A percentile compares a stretch with the other conserved stretches of the same genome.
Conservation (phyloP, 345 rosid genomes). For the Cardiospermum halicacabum region DNA sequence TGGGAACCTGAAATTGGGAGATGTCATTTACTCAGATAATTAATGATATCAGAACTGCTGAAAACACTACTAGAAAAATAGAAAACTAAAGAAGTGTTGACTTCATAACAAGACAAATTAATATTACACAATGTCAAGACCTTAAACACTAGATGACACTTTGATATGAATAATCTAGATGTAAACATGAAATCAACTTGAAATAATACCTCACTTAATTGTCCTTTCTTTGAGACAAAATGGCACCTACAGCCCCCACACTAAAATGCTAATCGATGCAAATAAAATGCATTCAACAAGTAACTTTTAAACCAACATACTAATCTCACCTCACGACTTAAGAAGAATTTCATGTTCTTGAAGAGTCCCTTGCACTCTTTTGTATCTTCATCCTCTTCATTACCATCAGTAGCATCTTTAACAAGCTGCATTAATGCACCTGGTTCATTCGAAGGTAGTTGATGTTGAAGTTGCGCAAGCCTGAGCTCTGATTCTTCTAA, state of each 20-base stretch:
- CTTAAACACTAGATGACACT: neutral
- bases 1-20: conserved; percentile 62
- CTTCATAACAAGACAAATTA: neutral
- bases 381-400: conserved; percentile 91
- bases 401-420: conserved; percentile 48
- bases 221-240: neutral
- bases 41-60: conserved; percentile 4
- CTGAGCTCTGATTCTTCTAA: conserved; percentile 68
- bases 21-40: neutral
- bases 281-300: neutral
- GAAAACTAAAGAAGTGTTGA: neutral
- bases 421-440: conserved; percentile 92
- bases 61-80: neutral
- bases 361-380: conserved; percentile 71
- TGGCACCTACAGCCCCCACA: neutral
- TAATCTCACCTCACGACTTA: conserved; percentile 85
- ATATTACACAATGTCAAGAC: neutral
- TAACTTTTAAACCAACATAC: conserved; percentile 1
- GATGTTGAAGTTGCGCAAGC: conserved; percentile 95
- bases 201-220: neutral
- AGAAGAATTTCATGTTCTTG: conserved; percentile 68
- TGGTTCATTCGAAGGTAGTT: conserved; percentile 88
- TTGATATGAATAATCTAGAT: neutral
- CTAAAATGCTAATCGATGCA: neutral
- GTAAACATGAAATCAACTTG: neutral